These are phyloP conservation scores for Turnera subulata DNA, from an alignment of 345 rosid genomes.

Conservation along the genomic window DNA sequence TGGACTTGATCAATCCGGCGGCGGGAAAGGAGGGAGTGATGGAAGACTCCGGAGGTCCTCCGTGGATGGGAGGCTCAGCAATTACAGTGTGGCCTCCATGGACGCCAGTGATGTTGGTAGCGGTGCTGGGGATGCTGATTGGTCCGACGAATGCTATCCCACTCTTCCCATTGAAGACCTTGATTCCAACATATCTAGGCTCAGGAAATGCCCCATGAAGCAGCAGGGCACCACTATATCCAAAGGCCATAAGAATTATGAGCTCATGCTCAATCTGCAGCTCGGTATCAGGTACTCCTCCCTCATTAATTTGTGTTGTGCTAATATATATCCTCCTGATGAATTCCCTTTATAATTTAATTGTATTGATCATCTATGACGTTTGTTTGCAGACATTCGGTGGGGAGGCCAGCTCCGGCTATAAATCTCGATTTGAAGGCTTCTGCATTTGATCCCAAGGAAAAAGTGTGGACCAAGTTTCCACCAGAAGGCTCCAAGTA, in stretches of 20 bases:
- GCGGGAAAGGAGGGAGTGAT: constrained; percentile 28
- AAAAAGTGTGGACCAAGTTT: constrained; percentile 94
- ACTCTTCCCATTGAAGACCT: constrained; percentile 41
- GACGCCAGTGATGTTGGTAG: constrained; percentile 21
- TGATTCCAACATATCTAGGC: constrained; percentile 26
- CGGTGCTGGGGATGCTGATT: constrained; percentile 29
- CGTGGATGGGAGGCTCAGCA: constrained; percentile 61
- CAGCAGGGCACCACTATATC: constrained; percentile 81
- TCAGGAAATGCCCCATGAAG: constrained; percentile 58
- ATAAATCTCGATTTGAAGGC: constrained; percentile 80
- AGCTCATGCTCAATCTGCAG: constrained; percentile 98
- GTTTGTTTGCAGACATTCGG: constrained; percentile 61
- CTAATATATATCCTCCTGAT: background rate
- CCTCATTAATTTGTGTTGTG: no score
- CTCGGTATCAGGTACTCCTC: constrained; percentile 94
- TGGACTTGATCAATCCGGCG: constrained; percentile 26
- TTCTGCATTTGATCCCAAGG: constrained; percentile 89
- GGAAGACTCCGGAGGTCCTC: constrained; percentile 55
- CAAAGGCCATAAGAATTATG: constrained; percentile 94
- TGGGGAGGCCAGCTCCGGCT: constrained; percentile 89
- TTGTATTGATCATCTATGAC: constrained; percentile 9
- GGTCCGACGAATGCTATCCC: constrained; percentile 41
- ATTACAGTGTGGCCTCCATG: constrained; percentile 28
- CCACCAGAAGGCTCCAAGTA: constrained; percentile 91
- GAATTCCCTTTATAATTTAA: background rate